Conservation (phyloP, 2,329 filamentous ascomycete species). For the Fusarium anguioides region DNA sequence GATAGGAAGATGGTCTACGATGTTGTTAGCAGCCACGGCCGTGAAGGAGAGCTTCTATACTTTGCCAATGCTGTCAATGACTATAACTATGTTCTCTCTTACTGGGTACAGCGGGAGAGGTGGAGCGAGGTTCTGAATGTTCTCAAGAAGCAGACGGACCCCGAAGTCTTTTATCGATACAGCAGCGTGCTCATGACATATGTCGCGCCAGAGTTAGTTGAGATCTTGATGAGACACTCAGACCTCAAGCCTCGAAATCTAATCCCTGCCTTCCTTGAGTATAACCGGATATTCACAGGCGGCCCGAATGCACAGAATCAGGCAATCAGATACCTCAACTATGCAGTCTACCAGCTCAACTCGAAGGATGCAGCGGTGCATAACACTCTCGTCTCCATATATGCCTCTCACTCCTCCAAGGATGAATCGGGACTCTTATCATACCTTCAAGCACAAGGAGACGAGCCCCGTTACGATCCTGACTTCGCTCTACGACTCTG, state of each 20-base stretch:
- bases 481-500: conserved; percentile 96
- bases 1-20: conserved; percentile 95
- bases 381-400: conserved; percentile 96
- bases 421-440: conserved; percentile 87
- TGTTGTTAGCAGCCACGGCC: conserved; percentile 92
- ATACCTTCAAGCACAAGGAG: conserved; percentile 91
- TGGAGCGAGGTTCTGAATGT: conserved; percentile 90
- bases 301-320: conserved; percentile 79
- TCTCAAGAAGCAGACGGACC: conserved; percentile 90
- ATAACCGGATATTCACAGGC: conserved; percentile 81
- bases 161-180: conserved; percentile 95
- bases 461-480: conserved; percentile 88
- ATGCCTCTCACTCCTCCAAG: conserved; percentile 84
- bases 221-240: conserved; percentile 91
- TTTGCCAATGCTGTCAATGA: conserved; percentile 91
- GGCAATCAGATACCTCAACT: conserved; percentile 91
- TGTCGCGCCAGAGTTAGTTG: conserved; percentile 85
- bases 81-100: conserved; percentile 93
- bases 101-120: conserved; percentile 95
- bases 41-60: conserved; percentile 91
- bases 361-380: conserved; percentile 88
- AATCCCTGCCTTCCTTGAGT: conserved; percentile 93
- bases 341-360: conserved; percentile 87
- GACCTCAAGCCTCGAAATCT: conserved; percentile 87
- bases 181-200: conserved; percentile 97